These are phyloP conservation scores for Talaromyces sp. DNA, from an alignment of 2,329 filamentous ascomycete species.

Conservation along the genomic window DNA sequence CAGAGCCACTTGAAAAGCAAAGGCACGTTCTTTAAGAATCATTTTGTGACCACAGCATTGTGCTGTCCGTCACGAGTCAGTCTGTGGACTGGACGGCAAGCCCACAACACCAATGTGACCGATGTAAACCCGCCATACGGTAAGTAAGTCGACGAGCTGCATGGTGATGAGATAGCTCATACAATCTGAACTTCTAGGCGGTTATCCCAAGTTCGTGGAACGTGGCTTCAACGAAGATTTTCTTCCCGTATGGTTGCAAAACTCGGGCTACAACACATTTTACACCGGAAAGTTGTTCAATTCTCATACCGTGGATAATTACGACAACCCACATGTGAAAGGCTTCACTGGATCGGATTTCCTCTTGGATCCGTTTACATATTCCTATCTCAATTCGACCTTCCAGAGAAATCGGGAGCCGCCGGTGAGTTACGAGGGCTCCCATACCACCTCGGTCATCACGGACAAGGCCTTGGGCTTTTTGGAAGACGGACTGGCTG, in stretches of 20 bases:
- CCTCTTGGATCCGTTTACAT: conserved; percentile 47
- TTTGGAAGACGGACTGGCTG: conserved; percentile 54
- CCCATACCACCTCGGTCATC: conserved; percentile 57
- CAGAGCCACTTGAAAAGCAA: conserved; percentile 53
- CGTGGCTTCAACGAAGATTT: conserved; percentile 49
- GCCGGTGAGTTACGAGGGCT: conserved; percentile 52
- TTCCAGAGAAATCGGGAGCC: conserved; percentile 57
- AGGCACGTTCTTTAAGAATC: conserved; percentile 56
- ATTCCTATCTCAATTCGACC: conserved; percentile 61
- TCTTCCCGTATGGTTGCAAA: conserved; percentile 50
- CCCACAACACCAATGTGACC: conserved; percentile 68
- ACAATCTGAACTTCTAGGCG: conserved; percentile 19
- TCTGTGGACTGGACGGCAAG: conserved; percentile 60
- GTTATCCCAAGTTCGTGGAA: conserved; percentile 49
- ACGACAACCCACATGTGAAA: conserved; percentile 35
- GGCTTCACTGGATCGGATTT: conserved; percentile 42
- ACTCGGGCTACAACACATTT: conserved; percentile 50
- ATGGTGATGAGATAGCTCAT: background rate
- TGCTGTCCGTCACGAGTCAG: conserved; percentile 65
- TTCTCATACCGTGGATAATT: conserved; percentile 46
- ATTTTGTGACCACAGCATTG: conserved; percentile 62
- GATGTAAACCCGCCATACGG: conserved; percentile 51
- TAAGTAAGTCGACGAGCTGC: conserved; percentile 20
- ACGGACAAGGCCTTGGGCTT: conserved; percentile 56
- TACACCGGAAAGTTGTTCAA: conserved; percentile 56